Evolutionary conservation across 768 basidiomycete genomes (phyloP).

Genomic region (Xanthoconium purpureum): DNA sequence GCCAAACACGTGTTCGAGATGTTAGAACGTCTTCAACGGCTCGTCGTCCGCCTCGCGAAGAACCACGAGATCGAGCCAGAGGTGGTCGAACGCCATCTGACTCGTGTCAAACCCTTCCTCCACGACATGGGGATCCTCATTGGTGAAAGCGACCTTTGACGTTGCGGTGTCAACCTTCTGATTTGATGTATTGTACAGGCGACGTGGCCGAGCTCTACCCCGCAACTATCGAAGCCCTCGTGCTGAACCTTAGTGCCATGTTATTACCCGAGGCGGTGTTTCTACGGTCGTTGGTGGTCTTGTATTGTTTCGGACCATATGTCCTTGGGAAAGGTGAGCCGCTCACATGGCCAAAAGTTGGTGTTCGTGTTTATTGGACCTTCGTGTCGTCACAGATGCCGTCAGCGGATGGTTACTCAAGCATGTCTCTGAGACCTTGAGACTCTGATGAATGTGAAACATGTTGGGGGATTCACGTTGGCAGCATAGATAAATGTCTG

Average conservation of each 20-base stretch:
- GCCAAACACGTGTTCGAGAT: not conserved
- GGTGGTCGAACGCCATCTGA: slow-evolving; percentile 4
- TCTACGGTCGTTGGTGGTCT: slow-evolving; percentile 11
- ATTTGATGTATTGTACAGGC: slow-evolving; percentile 3
- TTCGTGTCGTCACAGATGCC: slow-evolving; percentile 4
- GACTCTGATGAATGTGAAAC: not conserved
- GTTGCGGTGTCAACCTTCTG: not conserved
- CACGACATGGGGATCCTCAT: slow-evolving; percentile 4
- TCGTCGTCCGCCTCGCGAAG: not conserved
- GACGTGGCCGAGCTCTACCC: slow-evolving; percentile 17
- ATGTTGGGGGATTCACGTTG: no score
- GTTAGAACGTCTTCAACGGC: not conserved
- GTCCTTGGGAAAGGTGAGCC: slow-evolving; percentile 11
- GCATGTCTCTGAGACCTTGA: not conserved
- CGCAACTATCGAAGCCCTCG: slow-evolving; percentile 4
- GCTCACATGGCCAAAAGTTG: not conserved
- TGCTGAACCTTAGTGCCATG: slow-evolving; percentile 7
- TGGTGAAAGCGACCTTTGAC: slow-evolving; percentile 1
- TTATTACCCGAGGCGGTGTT: slow-evolving; percentile 9
- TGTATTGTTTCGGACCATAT: slow-evolving; percentile 17
- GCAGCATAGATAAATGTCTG: no score
- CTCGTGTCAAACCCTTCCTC: not conserved
- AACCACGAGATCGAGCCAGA: not conserved
- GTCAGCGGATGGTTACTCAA: slow-evolving; percentile 9
- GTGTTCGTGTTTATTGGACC: not conserved